A percentile compares a stretch with the other conserved stretches of the same genome.
phyloP scores from a whole-genome alignment of 73 alveolate genomes.

The Breviolum minutum region DNA sequence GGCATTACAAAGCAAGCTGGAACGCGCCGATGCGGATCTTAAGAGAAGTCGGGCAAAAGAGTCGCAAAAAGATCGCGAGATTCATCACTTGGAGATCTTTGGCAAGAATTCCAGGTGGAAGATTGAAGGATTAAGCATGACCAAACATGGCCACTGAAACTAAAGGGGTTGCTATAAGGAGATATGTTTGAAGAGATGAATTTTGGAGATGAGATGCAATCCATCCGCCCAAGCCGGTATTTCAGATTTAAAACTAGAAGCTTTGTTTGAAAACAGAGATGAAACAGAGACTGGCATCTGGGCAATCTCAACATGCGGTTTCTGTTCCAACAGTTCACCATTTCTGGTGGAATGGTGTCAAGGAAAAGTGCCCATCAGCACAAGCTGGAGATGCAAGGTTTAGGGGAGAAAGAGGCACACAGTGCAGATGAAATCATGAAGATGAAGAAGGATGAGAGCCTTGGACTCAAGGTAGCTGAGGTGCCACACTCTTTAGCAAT shows the following conservation, averaged over 20 bases:
- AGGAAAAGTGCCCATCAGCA: conserved; percentile 17
- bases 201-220: no score
- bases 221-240: no score
- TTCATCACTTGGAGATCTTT: not conserved
- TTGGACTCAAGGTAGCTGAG: not conserved
- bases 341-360: not conserved
- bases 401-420: not conserved
- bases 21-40: not conserved
- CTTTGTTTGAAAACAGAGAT: no score
- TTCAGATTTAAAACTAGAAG: no score
- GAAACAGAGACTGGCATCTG: no score
- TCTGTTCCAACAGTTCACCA: no score
- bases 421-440: not conserved
- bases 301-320: no score
- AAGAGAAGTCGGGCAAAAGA: not conserved
- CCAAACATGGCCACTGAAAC: no score
- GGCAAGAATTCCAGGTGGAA: not conserved
- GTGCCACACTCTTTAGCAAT: not conserved
- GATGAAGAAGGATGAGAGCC: conserved; percentile 5
- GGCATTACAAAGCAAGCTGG: not conserved
- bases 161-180: no score
- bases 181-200: no score
- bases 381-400: not conserved
- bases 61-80: not conserved
- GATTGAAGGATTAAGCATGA: no score